These are phyloP conservation scores for Borovskyia barvae DNA, from an alignment of 208 protist genomes.

Conservation along the genomic window DNA sequence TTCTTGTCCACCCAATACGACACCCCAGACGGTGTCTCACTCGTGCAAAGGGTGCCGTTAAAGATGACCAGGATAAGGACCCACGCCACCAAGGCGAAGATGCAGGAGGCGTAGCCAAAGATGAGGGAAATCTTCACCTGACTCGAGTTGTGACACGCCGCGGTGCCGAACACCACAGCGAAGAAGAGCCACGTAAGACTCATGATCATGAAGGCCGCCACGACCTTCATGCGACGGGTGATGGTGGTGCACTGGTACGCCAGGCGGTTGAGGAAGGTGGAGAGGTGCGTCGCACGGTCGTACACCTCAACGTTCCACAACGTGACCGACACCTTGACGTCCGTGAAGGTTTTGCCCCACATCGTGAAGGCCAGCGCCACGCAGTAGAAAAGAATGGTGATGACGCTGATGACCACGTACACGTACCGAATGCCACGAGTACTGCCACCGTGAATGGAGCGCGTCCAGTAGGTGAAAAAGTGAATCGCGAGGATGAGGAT, in stretches of 20 bases:
- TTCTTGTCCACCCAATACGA: conserved; percentile 36
- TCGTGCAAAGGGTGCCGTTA: conserved; percentile 30
- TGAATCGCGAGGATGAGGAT: conserved; percentile 28
- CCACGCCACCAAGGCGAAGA: conserved; percentile 39
- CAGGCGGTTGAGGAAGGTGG: conserved; percentile 38
- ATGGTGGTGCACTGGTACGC: conserved; percentile 41
- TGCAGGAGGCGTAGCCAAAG: conserved; percentile 24
- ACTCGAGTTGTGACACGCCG: conserved; percentile 28
- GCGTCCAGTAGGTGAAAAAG: conserved; percentile 40
- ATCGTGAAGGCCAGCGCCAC: conserved; percentile 32
- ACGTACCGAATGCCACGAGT: conserved; percentile 30
- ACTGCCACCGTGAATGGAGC: conserved; percentile 35
- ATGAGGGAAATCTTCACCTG: conserved; percentile 7
- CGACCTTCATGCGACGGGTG: conserved; percentile 47
- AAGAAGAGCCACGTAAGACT: conserved; percentile 46
- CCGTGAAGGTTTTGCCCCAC: conserved; percentile 31
- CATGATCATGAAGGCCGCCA: conserved; percentile 45
- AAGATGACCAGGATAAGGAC: conserved; percentile 26
- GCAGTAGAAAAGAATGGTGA: conserved; percentile 44
- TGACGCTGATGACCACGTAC: conserved; percentile 26
- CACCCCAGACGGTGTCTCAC: conserved; percentile 16
- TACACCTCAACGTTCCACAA: conserved; percentile 50
- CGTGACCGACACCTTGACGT: conserved; percentile 33
- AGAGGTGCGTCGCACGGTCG: conserved; percentile 28
- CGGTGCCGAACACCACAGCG: conserved; percentile 28